Base-by-base conservation (phyloP, 345 rosid genomes). In the Citrus unshiu region DNA sequence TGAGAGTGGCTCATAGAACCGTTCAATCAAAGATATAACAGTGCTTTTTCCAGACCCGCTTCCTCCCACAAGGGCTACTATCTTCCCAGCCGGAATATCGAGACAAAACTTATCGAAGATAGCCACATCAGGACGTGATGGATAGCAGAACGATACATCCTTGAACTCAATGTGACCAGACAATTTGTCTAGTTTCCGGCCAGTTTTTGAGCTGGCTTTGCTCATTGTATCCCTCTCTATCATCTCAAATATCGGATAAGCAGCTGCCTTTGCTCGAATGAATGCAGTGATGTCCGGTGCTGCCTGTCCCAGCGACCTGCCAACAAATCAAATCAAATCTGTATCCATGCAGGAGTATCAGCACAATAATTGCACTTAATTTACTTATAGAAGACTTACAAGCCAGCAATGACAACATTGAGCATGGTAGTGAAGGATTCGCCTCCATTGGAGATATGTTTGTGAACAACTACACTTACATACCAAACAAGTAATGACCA, bases 11-110 rank as follows among this genome's bases (percentile, higher is more conserved):
- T 96, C 97, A 56, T 96, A 96, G 86, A 96, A 96, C 54, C 98
- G 90, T 68, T 94, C 98, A 9, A 96, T 94, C 85, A 96, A 84
- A 40, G 99, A 96, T 70, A 96, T 81, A n/a, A 91, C 89, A 0
- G 99, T 96, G 86, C 99, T 96, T 88, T 94, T 96, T 46, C 99
- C 98, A 1, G 97, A 94, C 21, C 99, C 99, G 67, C 99, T 96
- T 82, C 94, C 95, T 30, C 99, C 99, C 22, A 96, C 99, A 49
- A 96, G 93, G 32, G 99, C 99, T 67, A 92, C 91, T 40, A 96
- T 81, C 86, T 94, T 94, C 16, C 99, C 99, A 0, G 92, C 79
- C 54, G 94, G 94, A 29, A 96, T 86, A n/a, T 81, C 77, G 7
- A 96, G 88, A 78, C 81, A 58, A 68, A 96, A 77, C 82, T 83